Percentiles rank a stretch among this genome's conserved stretches.
Evolutionary conservation across 2,329 filamentous ascomycete species (phyloP).

Genomic region (Rhytidhysteron rufulum): DNA sequence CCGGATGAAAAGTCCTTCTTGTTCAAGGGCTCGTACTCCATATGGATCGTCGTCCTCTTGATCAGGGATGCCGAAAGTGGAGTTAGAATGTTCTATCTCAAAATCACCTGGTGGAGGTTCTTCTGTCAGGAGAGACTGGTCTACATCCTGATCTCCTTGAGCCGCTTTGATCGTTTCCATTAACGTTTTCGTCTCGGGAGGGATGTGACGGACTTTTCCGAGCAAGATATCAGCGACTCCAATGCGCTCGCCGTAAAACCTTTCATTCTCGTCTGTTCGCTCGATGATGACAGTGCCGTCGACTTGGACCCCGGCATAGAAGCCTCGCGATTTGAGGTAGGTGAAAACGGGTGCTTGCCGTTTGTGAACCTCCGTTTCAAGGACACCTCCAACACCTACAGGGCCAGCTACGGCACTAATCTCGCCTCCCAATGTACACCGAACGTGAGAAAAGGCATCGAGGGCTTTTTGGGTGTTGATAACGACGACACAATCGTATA

Average conservation of each 20-base stretch:
- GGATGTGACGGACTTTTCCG: conserved; percentile 57
- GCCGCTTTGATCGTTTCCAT: conserved; percentile 84
- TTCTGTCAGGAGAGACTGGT: conserved; percentile 63
- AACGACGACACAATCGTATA: conserved; percentile 92
- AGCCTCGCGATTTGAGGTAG: conserved; percentile 84
- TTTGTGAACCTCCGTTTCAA: conserved; percentile 67
- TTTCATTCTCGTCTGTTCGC: conserved; percentile 80
- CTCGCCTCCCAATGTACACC: conserved; percentile 78
- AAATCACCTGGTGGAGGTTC: conserved; percentile 75
- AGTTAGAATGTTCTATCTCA: conserved; percentile 48
- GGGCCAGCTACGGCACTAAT: conserved; percentile 74
- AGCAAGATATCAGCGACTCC: conserved; percentile 60
- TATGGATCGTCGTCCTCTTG: conserved; percentile 85
- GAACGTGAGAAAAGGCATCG: conserved; percentile 75
- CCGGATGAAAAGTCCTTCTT: conserved; percentile 82
- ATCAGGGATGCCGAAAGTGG: conserved; percentile 73
- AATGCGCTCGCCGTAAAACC: conserved; percentile 71
- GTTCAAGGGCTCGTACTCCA: conserved; percentile 84
- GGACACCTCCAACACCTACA: conserved; percentile 67
- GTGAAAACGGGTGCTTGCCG: conserved; percentile 70
- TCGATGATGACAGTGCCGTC: conserved; percentile 86
- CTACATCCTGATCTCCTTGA: conserved; percentile 75
- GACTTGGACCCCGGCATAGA: conserved; percentile 82
- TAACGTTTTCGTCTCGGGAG: conserved; percentile 56
- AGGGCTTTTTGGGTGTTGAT: conserved; percentile 84